Evolutionary conservation across 1,284 basidiomycete species (phyloP), one percentile per base, ranked within the genome.

Genomic region (Fistulinella cinereoalba): DNA sequence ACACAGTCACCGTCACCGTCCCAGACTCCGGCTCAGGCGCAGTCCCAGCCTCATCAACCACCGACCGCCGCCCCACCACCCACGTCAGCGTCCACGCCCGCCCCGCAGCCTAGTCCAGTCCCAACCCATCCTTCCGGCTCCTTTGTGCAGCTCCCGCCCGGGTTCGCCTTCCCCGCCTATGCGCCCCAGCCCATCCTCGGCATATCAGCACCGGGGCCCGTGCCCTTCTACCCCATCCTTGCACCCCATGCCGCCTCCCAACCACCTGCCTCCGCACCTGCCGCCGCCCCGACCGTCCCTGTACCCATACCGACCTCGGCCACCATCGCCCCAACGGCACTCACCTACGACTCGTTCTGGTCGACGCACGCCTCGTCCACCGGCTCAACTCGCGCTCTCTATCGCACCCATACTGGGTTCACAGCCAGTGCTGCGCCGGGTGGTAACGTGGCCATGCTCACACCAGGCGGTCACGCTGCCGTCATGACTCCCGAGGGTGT

Each of bases 321-420:
- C 21, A 45, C 62, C 10, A 56, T 63, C 23, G 29, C 52, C 2
- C 41, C 56, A 9, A 10, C 44, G 3, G 53, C 58, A 49, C 65
- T 83, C 39, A 84, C 81, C 5, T 83, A 84, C 53, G 81, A 83
- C 58, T 77, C 79, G 0, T 83, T 84, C 56, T 84, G 82, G 81
- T 81, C 79, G 3, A 70, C 76, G 6, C 76, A 79, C 51, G 66
- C 69, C 6, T 64, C 70, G 1, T 53, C 58, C 4, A 29, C 58
- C 3, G 61, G 60, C 7, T 28, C 59, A 8, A 62, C 61, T 0
- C 62, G 60, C 6, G 56, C 61, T 1, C 52, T 66, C 9, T 69
- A 68, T 34, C 61, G 68, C 4, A 68, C 65, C 4, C 55, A 65
- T 3, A 49, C 61, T 3, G 65, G 61, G 3, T 63, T 63, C 33